phyloP scores from a whole-genome alignment of 495 filamentous ascomycete genomes.

The Elasticomyces elasticus region DNA sequence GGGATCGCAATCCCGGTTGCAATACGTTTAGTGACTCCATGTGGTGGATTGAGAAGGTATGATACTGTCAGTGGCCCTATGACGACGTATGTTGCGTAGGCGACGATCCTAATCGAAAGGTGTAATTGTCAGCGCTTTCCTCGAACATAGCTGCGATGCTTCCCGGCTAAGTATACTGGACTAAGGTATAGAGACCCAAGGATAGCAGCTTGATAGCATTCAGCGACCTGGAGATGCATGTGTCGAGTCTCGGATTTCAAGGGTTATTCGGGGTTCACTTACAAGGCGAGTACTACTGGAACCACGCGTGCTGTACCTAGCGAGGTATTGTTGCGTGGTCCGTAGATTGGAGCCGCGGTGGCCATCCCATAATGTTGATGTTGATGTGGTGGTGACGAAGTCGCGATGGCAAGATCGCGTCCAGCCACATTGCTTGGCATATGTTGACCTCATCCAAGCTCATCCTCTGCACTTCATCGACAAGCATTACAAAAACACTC shows the following conservation, averaged over 20 bases:
- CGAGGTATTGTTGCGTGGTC: conserved; percentile 4
- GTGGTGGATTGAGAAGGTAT: conserved; percentile 48
- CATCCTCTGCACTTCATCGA: background rate
- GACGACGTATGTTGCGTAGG: conserved; percentile 54
- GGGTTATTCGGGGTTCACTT: too few relatives aligned
- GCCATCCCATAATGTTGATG: background rate
- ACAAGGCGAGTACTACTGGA: conserved; percentile 49
- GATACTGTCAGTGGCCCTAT: conserved; percentile 40
- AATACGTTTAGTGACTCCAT: conserved; percentile 22
- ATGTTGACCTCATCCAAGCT: background rate
- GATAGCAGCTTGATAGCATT: too few relatives aligned
- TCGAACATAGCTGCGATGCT: too few relatives aligned
- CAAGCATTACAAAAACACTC: background rate
- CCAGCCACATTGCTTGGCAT: background rate
- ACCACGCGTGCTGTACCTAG: conserved; percentile 40
- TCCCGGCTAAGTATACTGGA: too few relatives aligned
- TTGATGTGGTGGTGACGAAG: background rate
- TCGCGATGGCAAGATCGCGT: too few relatives aligned
- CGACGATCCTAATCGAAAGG: too few relatives aligned
- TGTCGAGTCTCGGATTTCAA: too few relatives aligned
- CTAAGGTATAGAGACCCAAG: too few relatives aligned
- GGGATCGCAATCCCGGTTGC: conserved; percentile 55
- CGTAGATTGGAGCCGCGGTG: background rate
- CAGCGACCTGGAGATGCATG: too few relatives aligned
- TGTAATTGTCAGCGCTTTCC: too few relatives aligned